Evolutionary conservation across 148 eudicot species (phyloP), one percentile per base, ranked within the genome.

Genomic region (Pharnaceum exiguum): DNA sequence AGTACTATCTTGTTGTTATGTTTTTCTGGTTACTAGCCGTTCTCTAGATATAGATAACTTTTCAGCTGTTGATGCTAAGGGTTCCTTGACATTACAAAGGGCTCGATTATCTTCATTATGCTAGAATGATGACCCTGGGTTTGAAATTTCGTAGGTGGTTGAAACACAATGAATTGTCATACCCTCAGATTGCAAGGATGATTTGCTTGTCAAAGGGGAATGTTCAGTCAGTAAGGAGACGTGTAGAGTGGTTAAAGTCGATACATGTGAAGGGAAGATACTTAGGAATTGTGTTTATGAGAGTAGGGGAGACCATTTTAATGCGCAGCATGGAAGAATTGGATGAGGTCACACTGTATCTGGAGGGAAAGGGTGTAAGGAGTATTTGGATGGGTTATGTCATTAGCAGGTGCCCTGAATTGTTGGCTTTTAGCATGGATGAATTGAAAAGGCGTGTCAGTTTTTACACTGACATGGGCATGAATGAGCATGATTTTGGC

Each of bases 361-460:
- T 91, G 49, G 90, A 85, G 76, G 80, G 71, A 36, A 62, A 85
- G 57, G 98, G 98, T 46, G 80, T 91, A 45, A 77, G 86, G 62
- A 78, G 66, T 64, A 86, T 81, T 19, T 91, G 98, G 96, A 88
- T 91, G 95, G 98, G 98, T 18, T 79, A 66, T 67, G 79, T 88
- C 46, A 52, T 91, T 27, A 71, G 90, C 49, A 77, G 90, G 40
- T 91, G 96, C 62, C 79, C 96, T 54, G 86, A 88, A 51, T 37
- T 91, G 59, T 63, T 88, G 76, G 77, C 87, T 27, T 88, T 77
- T 64, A 83, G 71, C 80, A 79, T 81, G 76, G 90, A 85, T 43
- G 96, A 85, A 66, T 31, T 91, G 75, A 67, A 75, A 66, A 67
- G 65, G 47, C 90, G 88, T 0, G 83, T 77, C 18, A 57, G 69